Conservation (phyloP, 805 yeast genomes). For the Lachancea dasiensis region DNA sequence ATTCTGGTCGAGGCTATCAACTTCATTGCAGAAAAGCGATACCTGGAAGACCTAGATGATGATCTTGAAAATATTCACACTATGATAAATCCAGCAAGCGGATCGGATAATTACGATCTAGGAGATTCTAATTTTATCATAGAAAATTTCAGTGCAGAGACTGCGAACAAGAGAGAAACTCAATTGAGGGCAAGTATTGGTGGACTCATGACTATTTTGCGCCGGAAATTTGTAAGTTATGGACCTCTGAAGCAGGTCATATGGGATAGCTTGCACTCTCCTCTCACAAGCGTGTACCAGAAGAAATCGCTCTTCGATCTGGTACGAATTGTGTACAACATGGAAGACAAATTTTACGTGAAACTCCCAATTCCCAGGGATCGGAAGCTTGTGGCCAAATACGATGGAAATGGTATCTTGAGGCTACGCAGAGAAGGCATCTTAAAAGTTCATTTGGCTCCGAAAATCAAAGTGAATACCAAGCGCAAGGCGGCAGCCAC, state of each 20-base stretch:
- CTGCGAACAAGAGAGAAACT: slow-evolving; percentile 18
- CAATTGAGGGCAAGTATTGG: slow-evolving; percentile 24
- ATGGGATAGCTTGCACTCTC: slow-evolving; percentile 66
- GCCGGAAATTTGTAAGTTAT: slow-evolving; percentile 32
- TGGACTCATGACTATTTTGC: slow-evolving; percentile 23
- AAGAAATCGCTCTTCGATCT: slow-evolving; percentile 59
- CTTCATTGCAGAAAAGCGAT: slow-evolving; percentile 59
- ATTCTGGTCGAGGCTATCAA: slow-evolving; percentile 51
- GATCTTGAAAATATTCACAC: slow-evolving; percentile 41
- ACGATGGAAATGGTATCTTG: slow-evolving; percentile 48
- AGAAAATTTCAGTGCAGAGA: slow-evolving; percentile 19
- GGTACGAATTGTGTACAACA: slow-evolving; percentile 57
- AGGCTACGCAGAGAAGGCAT: slow-evolving; percentile 50
- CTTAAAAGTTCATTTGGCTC: slow-evolving; percentile 26
- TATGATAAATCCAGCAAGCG: slow-evolving; percentile 3
- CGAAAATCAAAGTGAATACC: slow-evolving; percentile 15
- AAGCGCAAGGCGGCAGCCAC: slow-evolving; percentile 2
- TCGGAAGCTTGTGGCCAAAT: slow-evolving; percentile 56
- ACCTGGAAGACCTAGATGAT: slow-evolving; percentile 53
- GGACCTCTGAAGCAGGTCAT: slow-evolving; percentile 53
- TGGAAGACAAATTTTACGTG: slow-evolving; percentile 56
- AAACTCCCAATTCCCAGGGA: slow-evolving; percentile 61
- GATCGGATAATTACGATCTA: slow-evolving; percentile 15
- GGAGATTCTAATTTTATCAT: slow-evolving; percentile 19
- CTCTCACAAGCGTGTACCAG: slow-evolving; percentile 51